phyloP scores from a whole-genome alignment of 805 yeast species.

The Candida xiaguanensis region DNA sequence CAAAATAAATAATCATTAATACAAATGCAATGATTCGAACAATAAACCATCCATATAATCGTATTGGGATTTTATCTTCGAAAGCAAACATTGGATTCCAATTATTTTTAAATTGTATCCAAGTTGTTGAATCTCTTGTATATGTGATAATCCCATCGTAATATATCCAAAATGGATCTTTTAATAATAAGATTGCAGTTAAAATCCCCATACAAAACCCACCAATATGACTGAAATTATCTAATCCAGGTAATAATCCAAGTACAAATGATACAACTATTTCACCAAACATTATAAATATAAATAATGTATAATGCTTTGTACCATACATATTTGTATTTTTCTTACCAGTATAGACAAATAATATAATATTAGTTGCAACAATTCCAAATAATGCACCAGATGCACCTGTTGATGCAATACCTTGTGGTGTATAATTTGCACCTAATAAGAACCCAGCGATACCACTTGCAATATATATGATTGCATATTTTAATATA shows the following conservation, averaged over 20 bases:
- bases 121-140: constrained; percentile 23
- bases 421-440: constrained; percentile 64
- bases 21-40: constrained; percentile 44
- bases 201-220: constrained; percentile 64
- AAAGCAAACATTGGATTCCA: constrained; percentile 39
- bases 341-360: constrained; percentile 50
- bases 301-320: constrained; percentile 42
- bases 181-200: constrained; percentile 45
- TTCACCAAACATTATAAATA: constrained; percentile 51
- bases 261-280: constrained; percentile 56
- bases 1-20: constrained; percentile 48
- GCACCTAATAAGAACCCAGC: constrained; percentile 68
- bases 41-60: constrained; percentile 51
- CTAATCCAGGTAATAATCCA: constrained; percentile 70
- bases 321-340: constrained; percentile 44
- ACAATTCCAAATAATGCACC: constrained; percentile 71
- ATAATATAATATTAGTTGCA: constrained; percentile 55
- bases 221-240: constrained; percentile 73
- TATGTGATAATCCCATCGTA: constrained; percentile 37
- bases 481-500: constrained; percentile 45
- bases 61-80: constrained; percentile 28
- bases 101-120: constrained; percentile 30
- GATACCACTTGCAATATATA: constrained; percentile 60
- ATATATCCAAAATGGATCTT: constrained; percentile 53
- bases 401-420: constrained; percentile 66